These are phyloP conservation scores for Tetradesmus obliquus DNA, from an alignment of 139 green algal species.

Conservation along the genomic window DNA sequence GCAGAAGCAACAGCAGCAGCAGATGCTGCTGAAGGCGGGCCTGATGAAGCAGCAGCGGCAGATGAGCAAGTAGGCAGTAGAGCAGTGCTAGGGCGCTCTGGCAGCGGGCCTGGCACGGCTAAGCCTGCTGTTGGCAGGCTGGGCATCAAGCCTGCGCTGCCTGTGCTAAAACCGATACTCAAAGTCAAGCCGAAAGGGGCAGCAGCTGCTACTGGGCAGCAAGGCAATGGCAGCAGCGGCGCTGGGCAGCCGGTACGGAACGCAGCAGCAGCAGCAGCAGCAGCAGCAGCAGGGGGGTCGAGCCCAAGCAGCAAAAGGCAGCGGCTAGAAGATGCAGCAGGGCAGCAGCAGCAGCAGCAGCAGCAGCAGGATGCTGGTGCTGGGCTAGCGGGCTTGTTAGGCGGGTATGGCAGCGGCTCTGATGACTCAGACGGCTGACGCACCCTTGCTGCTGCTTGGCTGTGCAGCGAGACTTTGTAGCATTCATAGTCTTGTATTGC, in stretches of 20 bases:
- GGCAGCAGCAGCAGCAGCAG: background rate
- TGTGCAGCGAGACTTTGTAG: too few relatives aligned
- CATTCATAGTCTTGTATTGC: background rate
- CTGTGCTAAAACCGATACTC: conserved; percentile 7
- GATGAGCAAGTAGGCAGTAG: background rate
- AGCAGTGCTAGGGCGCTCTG: background rate
- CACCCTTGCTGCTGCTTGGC: background rate
- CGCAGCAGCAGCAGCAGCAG: background rate
- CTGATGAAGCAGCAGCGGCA: conserved; percentile 1
- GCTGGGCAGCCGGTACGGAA: too few relatives aligned
- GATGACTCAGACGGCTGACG: conserved; percentile 8
- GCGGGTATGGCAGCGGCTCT: conserved; percentile 30
- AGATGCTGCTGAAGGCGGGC: conserved; percentile 53
- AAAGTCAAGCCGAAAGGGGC: conserved; percentile 34
- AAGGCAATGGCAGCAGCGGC: background rate
- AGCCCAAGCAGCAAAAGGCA: background rate
- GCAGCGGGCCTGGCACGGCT: conserved; percentile 2
- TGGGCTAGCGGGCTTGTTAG: conserved; percentile 27
- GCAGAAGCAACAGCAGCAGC: conserved; percentile 46
- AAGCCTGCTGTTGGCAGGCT: background rate
- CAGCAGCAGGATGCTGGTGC: background rate
- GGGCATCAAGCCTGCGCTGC: background rate
- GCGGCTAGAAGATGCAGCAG: background rate
- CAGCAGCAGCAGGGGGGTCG: background rate
- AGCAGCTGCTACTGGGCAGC: background rate